Evolutionary conservation across 352 stramenopile genomes (phyloP).

Genomic region (Phytophthora pseudosyringae): DNA sequence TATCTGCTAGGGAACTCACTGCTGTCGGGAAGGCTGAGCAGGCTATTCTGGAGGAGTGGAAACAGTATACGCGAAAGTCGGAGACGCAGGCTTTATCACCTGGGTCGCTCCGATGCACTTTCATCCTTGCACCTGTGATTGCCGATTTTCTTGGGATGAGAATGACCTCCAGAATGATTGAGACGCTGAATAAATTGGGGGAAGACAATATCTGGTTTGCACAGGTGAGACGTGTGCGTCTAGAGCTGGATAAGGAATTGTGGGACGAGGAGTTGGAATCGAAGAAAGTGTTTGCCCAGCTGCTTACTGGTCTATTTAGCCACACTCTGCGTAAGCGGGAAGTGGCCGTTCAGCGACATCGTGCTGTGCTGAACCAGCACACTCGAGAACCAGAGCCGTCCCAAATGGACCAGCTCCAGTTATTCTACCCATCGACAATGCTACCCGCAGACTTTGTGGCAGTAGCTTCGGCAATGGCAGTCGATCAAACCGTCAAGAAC

Average conservation of each 20-base stretch:
- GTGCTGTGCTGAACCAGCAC: too few relatives aligned
- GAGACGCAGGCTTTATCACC: neutral
- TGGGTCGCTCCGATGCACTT: conserved; percentile 5
- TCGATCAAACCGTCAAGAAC: too few relatives aligned
- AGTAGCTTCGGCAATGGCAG: too few relatives aligned
- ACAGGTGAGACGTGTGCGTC: conserved; percentile 5
- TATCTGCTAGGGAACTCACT: conserved; percentile 1
- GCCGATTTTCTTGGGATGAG: conserved; percentile 7
- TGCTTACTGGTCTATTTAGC: too few relatives aligned
- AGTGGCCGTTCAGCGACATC: too few relatives aligned
- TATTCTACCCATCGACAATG: too few relatives aligned
- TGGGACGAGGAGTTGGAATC: too few relatives aligned
- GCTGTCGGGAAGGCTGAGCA: conserved; percentile 4
- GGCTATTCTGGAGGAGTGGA: conserved; percentile 1
- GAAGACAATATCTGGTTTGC: conserved; percentile 5
- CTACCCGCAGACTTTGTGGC: too few relatives aligned
- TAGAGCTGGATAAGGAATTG: conserved; percentile 4
- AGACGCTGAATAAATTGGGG: conserved; percentile 1
- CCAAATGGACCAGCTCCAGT: too few relatives aligned
- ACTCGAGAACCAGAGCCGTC: neutral
- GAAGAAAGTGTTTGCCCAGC: too few relatives aligned
- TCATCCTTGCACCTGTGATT: conserved; percentile 11
- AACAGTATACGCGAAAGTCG: neutral
- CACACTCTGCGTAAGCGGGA: too few relatives aligned
- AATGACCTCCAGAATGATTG: conserved; percentile 2